phyloP scores from a whole-genome alignment of 1,139 yeast species.

The Yamadazyma pseudoaaseri region DNA sequence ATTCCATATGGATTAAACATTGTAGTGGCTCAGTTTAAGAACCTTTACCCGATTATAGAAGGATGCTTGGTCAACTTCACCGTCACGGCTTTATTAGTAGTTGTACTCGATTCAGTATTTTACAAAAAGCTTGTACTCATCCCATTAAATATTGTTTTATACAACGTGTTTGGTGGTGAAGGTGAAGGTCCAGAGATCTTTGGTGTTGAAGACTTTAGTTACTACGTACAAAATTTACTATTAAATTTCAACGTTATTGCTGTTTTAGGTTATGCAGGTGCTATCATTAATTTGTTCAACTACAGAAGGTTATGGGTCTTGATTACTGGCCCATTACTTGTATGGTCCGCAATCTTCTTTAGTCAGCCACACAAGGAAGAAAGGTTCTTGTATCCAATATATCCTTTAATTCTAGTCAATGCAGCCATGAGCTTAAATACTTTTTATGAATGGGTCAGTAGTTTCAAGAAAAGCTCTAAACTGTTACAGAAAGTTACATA shows the following conservation, averaged over 20 bases:
- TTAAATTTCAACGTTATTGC: slow-evolving; percentile 69
- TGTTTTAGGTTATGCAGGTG: slow-evolving; percentile 44
- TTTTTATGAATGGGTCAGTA: slow-evolving; percentile 2
- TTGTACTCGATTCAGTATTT: slow-evolving; percentile 56
- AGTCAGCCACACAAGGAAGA: slow-evolving; percentile 92
- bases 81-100: slow-evolving; percentile 23
- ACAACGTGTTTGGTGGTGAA: slow-evolving; percentile 74
- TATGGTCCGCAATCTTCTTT: slow-evolving; percentile 70
- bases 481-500: not conserved
- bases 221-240: slow-evolving; percentile 65
- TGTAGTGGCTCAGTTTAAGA: slow-evolving; percentile 8
- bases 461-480: slow-evolving; percentile 15
- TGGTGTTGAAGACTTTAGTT: slow-evolving; percentile 82
- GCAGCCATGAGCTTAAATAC: slow-evolving; percentile 54
- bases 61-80: slow-evolving; percentile 18
- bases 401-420: slow-evolving; percentile 62
- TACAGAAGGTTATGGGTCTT: slow-evolving; percentile 13
- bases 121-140: slow-evolving; percentile 67
- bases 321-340: slow-evolving; percentile 34
- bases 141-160: slow-evolving; percentile 78
- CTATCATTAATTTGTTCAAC: slow-evolving; percentile 19
- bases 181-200: slow-evolving; percentile 88
- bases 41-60: slow-evolving; percentile 15
- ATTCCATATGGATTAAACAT: slow-evolving; percentile 53
- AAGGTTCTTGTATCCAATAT: slow-evolving; percentile 82